phyloP scores from a whole-genome alignment of 768 basidiomycete species.

The Lyophyllum atratum region DNA sequence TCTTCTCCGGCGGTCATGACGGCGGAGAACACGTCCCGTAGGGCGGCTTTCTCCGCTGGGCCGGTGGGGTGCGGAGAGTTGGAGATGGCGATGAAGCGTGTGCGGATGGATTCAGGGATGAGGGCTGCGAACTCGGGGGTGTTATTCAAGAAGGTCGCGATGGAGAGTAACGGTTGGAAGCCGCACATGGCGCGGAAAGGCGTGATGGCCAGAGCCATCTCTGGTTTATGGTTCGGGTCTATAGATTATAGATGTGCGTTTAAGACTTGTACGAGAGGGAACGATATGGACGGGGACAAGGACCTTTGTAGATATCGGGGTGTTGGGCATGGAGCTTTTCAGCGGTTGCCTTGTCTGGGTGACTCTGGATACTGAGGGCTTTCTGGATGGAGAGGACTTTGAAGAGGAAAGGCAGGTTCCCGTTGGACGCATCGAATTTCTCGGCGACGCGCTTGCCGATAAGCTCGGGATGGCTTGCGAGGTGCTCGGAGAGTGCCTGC shows the following conservation, averaged over 20 bases:
- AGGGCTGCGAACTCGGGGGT: conserved; percentile 80
- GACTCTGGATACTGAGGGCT: conserved; percentile 89
- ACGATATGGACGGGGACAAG: conserved; percentile 15
- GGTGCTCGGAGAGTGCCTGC: conserved; percentile 54
- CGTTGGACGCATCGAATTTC: conserved; percentile 54
- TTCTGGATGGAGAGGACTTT: conserved; percentile 90
- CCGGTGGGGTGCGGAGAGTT: conserved; percentile 42
- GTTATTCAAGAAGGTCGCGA: conserved; percentile 62
- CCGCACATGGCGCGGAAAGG: conserved; percentile 91
- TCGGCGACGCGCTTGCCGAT: conserved; percentile 61
- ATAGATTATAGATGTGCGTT: no score
- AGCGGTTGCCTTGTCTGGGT: conserved; percentile 86
- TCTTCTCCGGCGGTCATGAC: conserved; percentile 78
- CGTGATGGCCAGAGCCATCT: conserved; percentile 97
- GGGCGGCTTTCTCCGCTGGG: conserved; percentile 54
- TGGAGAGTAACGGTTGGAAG: conserved; percentile 78
- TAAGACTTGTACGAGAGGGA: no score
- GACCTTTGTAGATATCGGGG: conserved; percentile 92
- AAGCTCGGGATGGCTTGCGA: conserved; percentile 67
- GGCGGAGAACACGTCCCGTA: conserved; percentile 78
- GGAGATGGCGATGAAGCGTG: conserved; percentile 52
- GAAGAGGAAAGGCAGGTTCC: conserved; percentile 89
- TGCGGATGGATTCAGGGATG: conserved; percentile 56
- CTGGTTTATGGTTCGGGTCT: conserved; percentile 98
- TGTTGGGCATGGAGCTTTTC: conserved; percentile 63